Base-by-base conservation (phyloP, 2,329 filamentous ascomycete species). In the Penicillium sp. region DNA sequence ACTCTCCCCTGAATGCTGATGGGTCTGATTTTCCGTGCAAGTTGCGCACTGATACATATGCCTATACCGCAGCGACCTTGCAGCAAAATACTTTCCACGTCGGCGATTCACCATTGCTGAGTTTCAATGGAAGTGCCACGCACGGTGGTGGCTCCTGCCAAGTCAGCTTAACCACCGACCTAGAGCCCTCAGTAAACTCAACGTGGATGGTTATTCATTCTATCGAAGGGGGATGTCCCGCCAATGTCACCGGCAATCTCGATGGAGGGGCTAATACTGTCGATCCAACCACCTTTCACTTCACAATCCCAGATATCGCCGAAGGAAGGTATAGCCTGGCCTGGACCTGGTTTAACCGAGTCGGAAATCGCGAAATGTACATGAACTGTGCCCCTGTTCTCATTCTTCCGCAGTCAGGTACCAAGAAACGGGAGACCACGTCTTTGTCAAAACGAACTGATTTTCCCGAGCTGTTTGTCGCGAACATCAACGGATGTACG, bases 61-160 rank as follows among this genome's bases (percentile, higher is more conserved):
- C 40, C 45, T 49, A 35, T 16, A 58, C 50, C 2, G 20, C 40
- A 11, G 51, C 20, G 20, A 28, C 40, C 16, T 46, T 54, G 33
- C 1, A 74, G 73, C 65, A 68, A 52, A 90, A 90, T 64, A 68
- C 77, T 1, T 89, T 88, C 72, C 75, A 80, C 0, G 79, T 88
- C 14, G 90, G 90, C 3, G 81, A 82, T 5, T 61, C 71, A 0
- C 83, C 88, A 65, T 70, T 76, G 0, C 79, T 97, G 1, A 71
- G 74, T 0, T 90, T 96, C 72, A 75, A 75, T 0, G 92, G 91
- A 35, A 77, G 80, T 49, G 92, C 91, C 2, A 84, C 87, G 0
- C 94, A 99, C 64, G 92, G 92, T 18, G 94, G 94, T 54, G 94
- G 94, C 0, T 95, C 90, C 0, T 97, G 94, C 77, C 94, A 99